Evolutionary conservation across 768 basidiomycete species (phyloP).

Genomic region (Amanita phalloides): DNA sequence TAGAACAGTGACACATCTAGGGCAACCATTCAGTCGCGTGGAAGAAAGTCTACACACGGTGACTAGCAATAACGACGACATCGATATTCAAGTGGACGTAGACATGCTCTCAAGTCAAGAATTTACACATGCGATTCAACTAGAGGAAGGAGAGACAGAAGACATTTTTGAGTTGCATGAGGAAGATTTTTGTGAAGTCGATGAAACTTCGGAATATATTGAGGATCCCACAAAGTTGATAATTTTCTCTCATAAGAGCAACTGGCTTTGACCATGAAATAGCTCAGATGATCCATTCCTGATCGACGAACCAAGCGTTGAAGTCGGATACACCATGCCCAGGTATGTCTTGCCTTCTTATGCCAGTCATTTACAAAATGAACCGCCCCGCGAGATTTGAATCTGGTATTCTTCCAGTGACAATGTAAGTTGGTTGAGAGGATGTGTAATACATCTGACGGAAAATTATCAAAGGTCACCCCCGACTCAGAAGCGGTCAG

Average conservation of each 20-base stretch:
- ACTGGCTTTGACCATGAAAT: not conserved
- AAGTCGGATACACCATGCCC: not conserved
- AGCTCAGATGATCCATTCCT: not conserved
- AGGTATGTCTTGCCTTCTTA: not conserved
- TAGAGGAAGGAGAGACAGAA: slow-evolving; percentile 14
- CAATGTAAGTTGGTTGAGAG: not conserved
- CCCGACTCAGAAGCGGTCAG: not conserved
- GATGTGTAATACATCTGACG: not conserved
- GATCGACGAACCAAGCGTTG: not conserved
- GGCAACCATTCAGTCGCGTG: not conserved
- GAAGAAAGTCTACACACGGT: not conserved
- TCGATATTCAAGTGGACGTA: slow-evolving; percentile 29
- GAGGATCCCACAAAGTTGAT: not conserved
- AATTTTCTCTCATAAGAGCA: not conserved
- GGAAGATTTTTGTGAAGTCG: slow-evolving; percentile 8
- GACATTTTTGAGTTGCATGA: slow-evolving; percentile 1
- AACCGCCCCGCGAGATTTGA: not conserved
- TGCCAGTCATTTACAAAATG: no score
- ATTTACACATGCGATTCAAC: slow-evolving; percentile 20
- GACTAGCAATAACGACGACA: slow-evolving; percentile 10
- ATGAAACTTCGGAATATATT: not conserved
- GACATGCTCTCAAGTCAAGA: slow-evolving; percentile 46
- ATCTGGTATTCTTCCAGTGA: not conserved
- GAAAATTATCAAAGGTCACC: not conserved
- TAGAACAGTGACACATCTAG: slow-evolving; percentile 46